Evolutionary conservation across 1,284 basidiomycete genomes (phyloP).

Genomic region (Ganoderma leucocontextum): DNA sequence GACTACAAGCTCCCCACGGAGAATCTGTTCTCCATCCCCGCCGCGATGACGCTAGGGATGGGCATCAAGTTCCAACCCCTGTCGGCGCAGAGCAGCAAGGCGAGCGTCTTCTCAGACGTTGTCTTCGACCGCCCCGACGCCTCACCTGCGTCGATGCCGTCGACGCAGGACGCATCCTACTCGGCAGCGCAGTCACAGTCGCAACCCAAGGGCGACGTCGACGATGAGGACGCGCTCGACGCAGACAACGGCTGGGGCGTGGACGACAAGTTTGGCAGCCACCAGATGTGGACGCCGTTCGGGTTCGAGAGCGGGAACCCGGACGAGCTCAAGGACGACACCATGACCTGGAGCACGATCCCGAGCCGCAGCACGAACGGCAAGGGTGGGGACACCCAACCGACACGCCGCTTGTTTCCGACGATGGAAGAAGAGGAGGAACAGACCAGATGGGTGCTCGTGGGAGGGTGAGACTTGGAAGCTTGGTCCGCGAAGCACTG

Average conservation of each 20-base stretch:
- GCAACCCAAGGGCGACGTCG: slow-evolving; percentile 37
- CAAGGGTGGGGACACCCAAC: slow-evolving; percentile 41
- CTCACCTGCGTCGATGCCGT: slow-evolving; percentile 59
- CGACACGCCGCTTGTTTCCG: slow-evolving; percentile 34
- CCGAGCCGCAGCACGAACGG: slow-evolving; percentile 48
- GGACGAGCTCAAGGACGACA: slow-evolving; percentile 57
- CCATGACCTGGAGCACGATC: slow-evolving; percentile 74
- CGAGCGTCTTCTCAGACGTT: slow-evolving; percentile 56
- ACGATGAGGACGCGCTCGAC: slow-evolving; percentile 45
- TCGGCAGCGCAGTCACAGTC: slow-evolving; percentile 49
- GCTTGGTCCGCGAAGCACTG: too few species aligned
- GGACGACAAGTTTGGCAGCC: slow-evolving; percentile 64
- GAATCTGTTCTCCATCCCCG: slow-evolving; percentile 51
- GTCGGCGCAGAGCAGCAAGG: slow-evolving; percentile 61
- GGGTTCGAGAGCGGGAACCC: slow-evolving; percentile 44
- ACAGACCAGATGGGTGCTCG: too few species aligned
- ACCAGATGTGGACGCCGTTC: slow-evolving; percentile 64
- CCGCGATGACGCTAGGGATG: slow-evolving; percentile 55
- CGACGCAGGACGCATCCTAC: slow-evolving; percentile 67
- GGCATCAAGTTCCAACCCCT: slow-evolving; percentile 45
- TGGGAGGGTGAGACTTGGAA: too few species aligned
- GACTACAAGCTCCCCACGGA: slow-evolving; percentile 44
- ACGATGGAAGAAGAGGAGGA: slow-evolving; percentile 26
- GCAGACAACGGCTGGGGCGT: slow-evolving; percentile 80
- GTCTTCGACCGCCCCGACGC: slow-evolving; percentile 58